phyloP scores from a whole-genome alignment of 495 filamentous ascomycete species.

The Penicillium cinerascens region DNA sequence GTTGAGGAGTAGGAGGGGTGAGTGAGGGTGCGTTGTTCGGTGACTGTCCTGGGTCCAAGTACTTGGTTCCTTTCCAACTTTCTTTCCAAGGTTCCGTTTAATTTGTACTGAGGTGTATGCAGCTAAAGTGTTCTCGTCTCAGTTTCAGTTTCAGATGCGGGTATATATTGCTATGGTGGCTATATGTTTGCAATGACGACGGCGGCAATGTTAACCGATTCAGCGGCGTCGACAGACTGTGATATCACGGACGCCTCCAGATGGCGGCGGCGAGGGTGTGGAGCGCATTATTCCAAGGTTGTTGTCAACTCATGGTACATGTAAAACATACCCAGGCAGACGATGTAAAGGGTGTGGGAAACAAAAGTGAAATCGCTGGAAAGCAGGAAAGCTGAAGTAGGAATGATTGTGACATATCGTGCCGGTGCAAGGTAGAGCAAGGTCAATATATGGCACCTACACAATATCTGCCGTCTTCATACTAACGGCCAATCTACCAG shows the following conservation, averaged over 20 bases:
- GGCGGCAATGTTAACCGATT: conserved; percentile 6
- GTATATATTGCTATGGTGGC: not conserved
- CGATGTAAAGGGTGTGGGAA: no score
- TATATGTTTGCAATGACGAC: not conserved
- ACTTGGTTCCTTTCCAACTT: not conserved
- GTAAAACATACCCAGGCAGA: not conserved
- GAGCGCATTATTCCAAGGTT: not conserved
- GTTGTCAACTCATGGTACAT: not conserved
- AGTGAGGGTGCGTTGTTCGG: conserved; percentile 21
- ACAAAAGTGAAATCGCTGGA: no score
- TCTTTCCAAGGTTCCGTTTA: not conserved
- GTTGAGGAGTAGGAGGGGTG: conserved; percentile 29
- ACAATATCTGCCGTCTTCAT: not conserved
- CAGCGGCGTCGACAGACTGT: not conserved
- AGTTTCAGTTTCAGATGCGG: not conserved
- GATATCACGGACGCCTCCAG: not conserved
- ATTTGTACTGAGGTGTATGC: not conserved
- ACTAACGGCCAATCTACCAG: not conserved
- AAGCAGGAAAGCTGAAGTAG: not conserved
- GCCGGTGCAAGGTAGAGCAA: not conserved
- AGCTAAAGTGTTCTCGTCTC: not conserved
- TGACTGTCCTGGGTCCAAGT: conserved; percentile 17
- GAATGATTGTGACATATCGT: not conserved
- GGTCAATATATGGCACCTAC: not conserved
- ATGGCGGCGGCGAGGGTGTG: not conserved